phyloP scores from a whole-genome alignment of 169 alveolate species.

The Babesia bovis region DNA sequence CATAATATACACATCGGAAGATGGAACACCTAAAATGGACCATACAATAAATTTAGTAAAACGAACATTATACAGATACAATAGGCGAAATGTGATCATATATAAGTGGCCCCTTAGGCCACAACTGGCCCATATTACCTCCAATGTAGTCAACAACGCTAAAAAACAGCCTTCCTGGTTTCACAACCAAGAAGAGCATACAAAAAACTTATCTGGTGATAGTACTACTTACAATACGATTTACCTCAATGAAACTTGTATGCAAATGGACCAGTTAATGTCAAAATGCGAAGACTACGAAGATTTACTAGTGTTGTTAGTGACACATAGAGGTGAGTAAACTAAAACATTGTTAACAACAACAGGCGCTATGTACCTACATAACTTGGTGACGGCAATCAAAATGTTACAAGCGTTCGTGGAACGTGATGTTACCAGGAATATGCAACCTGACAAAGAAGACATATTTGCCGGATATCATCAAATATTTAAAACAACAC shows the following conservation, averaged over 20 bases:
- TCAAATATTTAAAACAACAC: slow-evolving; percentile 14
- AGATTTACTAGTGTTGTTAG: slow-evolving; percentile 65
- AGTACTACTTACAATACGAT: slow-evolving; percentile 8
- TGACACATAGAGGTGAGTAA: slow-evolving; percentile 73
- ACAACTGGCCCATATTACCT: not conserved
- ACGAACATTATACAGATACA: not conserved
- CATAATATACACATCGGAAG: not conserved
- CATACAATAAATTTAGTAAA: slow-evolving; percentile 9
- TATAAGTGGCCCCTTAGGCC: not conserved
- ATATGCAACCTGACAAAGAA: slow-evolving; percentile 48
- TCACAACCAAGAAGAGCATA: not conserved
- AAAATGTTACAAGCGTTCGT: slow-evolving; percentile 70
- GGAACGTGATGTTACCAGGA: slow-evolving; percentile 42
- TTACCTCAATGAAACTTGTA: slow-evolving; percentile 72
- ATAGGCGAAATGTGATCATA: not conserved
- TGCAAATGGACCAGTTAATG: slow-evolving; percentile 73
- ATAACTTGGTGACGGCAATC: slow-evolving; percentile 75
- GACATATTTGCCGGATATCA: slow-evolving; percentile 44
- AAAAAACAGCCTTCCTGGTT: not conserved
- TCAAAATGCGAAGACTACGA: slow-evolving; percentile 70
- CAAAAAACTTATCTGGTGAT: not conserved
- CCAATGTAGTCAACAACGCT: not conserved
- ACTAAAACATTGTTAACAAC: not conserved
- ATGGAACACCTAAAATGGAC: slow-evolving; percentile 5
- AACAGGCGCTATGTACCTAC: slow-evolving; percentile 74